These are phyloP conservation scores for Symbiodinium pilosum DNA, from an alignment of 73 alveolate genomes.

Conservation along the genomic window DNA sequence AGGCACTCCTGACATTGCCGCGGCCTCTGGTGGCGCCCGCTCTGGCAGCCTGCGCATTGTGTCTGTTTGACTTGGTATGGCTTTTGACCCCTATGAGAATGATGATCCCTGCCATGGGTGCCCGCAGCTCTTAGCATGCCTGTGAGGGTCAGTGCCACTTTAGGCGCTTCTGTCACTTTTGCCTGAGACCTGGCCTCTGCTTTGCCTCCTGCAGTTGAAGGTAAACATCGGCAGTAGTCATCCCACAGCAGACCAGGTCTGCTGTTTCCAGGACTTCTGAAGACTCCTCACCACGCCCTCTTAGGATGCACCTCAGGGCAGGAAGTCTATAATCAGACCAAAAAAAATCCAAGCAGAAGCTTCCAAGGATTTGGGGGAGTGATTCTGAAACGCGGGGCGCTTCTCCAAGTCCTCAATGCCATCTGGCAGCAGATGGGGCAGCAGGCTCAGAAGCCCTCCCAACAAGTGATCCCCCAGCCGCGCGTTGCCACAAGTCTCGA, in stretches of 20 bases:
- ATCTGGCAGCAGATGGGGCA: constrained; percentile 39
- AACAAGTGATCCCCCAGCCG: constrained; percentile 76
- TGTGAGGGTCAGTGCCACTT: no score
- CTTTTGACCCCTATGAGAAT: no score
- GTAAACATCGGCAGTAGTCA: constrained; percentile 59
- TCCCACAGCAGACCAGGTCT: constrained; percentile 80
- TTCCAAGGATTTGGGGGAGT: no score
- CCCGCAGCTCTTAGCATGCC: no score
- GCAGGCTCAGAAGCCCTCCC: constrained; percentile 42
- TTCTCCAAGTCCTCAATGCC: neutral
- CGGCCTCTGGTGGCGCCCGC: neutral
- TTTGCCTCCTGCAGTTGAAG: neutral
- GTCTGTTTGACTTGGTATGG: no score
- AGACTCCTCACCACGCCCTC: constrained; percentile 36
- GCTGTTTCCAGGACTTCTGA: constrained; percentile 19
- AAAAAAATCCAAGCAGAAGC: no score
- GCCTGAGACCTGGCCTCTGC: neutral
- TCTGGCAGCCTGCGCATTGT: neutral
- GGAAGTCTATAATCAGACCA: no score
- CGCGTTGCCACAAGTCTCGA: constrained; percentile 45
- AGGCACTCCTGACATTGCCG: neutral
- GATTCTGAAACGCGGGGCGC: constrained; percentile 17
- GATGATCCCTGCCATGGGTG: no score
- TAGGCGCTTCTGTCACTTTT: neutral
- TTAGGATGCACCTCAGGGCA: neutral